These are phyloP conservation scores for Verticillium zaregamsianum DNA, from an alignment of 2,329 filamentous ascomycete species.

Conservation along the genomic window DNA sequence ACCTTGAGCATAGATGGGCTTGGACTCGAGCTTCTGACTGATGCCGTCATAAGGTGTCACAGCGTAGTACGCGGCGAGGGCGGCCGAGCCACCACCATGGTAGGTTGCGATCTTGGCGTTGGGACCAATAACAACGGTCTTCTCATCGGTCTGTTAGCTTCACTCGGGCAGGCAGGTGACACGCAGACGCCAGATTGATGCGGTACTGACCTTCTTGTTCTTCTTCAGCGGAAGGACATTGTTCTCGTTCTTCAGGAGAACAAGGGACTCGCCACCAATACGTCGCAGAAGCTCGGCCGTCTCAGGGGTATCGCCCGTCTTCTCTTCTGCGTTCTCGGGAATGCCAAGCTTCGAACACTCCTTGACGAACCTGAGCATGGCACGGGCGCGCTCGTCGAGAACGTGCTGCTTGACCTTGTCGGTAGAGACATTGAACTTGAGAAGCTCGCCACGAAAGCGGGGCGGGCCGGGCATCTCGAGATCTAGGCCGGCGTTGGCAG, in stretches of 20 bases:
- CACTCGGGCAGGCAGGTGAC: not conserved
- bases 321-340: conserved; percentile 50
- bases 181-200: not conserved
- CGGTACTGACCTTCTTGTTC: conserved; percentile 44
- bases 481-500: conserved; percentile 48
- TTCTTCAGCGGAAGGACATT: conserved; percentile 59
- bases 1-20: conserved; percentile 52
- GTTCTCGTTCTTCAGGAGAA: conserved; percentile 69
- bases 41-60: conserved; percentile 72
- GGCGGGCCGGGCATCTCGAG: conserved; percentile 58
- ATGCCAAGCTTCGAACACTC: conserved; percentile 49
- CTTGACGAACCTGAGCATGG: conserved; percentile 57
- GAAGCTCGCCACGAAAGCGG: conserved; percentile 43
- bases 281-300: conserved; percentile 60
- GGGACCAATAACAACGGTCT: conserved; percentile 50
- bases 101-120: conserved; percentile 54
- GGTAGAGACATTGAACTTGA: conserved; percentile 48
- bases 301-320: conserved; percentile 53
- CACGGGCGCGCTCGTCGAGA: conserved; percentile 54
- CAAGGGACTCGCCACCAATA: conserved; percentile 65
- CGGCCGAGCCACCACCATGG: conserved; percentile 63
- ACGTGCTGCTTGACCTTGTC: conserved; percentile 53
- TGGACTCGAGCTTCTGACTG: conserved; percentile 40
- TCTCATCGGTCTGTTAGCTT: not conserved
- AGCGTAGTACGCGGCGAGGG: conserved; percentile 58